phyloP scores from a whole-genome alignment of 108 stramenopile genomes.

The Skeletonema potamos region DNA sequence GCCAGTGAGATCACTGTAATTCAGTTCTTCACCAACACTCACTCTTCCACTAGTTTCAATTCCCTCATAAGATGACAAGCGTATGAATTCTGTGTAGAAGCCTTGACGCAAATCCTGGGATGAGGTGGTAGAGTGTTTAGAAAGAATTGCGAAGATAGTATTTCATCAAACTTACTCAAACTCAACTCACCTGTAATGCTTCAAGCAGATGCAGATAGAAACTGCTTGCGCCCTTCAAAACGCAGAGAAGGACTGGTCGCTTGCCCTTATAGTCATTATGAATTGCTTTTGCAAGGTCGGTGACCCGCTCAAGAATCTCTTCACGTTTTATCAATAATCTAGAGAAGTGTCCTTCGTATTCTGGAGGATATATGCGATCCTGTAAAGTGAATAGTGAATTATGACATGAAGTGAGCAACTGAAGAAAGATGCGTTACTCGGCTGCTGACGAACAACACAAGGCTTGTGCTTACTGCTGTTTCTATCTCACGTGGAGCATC shows the following conservation, averaged over 20 bases:
- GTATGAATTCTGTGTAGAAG: conserved; percentile 57
- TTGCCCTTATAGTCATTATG: conserved; percentile 54
- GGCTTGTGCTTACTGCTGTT: not conserved
- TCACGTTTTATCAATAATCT: conserved; percentile 39
- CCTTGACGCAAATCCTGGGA: conserved; percentile 44
- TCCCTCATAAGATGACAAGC: conserved; percentile 57
- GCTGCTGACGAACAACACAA: not conserved
- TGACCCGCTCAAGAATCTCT: conserved; percentile 34
- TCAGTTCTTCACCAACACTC: conserved; percentile 33
- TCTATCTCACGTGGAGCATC: not conserved
- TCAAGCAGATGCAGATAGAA: conserved; percentile 56
- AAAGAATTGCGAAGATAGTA: no score
- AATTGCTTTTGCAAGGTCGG: conserved; percentile 40
- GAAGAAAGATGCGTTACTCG: not conserved
- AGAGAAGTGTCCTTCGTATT: conserved; percentile 64
- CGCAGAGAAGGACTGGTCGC: conserved; percentile 57
- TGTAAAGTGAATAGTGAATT: not conserved
- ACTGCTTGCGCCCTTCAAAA: conserved; percentile 57
- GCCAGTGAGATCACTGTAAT: conserved; percentile 27
- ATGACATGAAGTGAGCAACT: no score
- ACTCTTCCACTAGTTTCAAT: conserved; percentile 41
- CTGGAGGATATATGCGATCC: conserved; percentile 41
- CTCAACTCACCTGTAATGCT: conserved; percentile 20
- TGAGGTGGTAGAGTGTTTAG: no score
- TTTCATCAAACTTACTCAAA: no score